Conservation (phyloP, 495 filamentous ascomycete genomes). For the Penicillium mononematosum region DNA sequence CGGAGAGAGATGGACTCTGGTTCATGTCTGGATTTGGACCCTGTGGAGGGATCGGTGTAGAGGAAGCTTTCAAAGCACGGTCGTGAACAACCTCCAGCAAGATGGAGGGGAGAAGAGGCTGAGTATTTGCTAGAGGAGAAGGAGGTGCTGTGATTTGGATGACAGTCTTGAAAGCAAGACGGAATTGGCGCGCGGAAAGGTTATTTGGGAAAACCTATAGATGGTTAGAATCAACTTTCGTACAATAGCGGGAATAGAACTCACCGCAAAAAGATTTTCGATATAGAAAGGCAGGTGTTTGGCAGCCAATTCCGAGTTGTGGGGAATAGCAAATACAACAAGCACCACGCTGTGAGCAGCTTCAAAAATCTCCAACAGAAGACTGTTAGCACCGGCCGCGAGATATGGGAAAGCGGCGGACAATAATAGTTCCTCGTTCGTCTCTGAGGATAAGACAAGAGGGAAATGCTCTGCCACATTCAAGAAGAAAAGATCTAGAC, state of each 20-base stretch:
- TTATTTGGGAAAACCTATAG: conserved; percentile 70
- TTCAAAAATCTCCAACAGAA: conserved; percentile 80
- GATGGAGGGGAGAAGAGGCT: conserved; percentile 74
- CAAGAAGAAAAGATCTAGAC: conserved; percentile 85
- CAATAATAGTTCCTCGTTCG: conserved; percentile 72
- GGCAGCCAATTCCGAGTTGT: conserved; percentile 67
- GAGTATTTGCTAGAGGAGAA: conserved; percentile 62
- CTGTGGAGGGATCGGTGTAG: conserved; percentile 44
- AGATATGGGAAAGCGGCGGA: conserved; percentile 77
- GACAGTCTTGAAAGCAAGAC: conserved; percentile 87
- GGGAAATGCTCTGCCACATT: conserved; percentile 88
- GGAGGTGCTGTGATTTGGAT: conserved; percentile 85
- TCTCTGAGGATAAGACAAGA: conserved; percentile 58
- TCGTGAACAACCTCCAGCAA: conserved; percentile 79
- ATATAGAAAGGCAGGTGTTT: conserved; percentile 83
- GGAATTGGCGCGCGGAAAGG: conserved; percentile 85
- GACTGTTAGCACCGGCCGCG: conserved; percentile 57
- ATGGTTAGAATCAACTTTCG: conserved; percentile 15
- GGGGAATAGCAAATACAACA: conserved; percentile 75
- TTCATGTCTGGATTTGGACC: conserved; percentile 33
- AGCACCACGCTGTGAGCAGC: conserved; percentile 86
- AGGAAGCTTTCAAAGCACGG: conserved; percentile 58
- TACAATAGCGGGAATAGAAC: conserved; percentile 5
- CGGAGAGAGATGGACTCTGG: conserved; percentile 56
- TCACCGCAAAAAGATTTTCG: conserved; percentile 72